Percentiles rank a stretch among this genome's conserved stretches.
Evolutionary conservation across 345 rosid species (phyloP).

Genomic region (Gossypium thurberi): DNA sequence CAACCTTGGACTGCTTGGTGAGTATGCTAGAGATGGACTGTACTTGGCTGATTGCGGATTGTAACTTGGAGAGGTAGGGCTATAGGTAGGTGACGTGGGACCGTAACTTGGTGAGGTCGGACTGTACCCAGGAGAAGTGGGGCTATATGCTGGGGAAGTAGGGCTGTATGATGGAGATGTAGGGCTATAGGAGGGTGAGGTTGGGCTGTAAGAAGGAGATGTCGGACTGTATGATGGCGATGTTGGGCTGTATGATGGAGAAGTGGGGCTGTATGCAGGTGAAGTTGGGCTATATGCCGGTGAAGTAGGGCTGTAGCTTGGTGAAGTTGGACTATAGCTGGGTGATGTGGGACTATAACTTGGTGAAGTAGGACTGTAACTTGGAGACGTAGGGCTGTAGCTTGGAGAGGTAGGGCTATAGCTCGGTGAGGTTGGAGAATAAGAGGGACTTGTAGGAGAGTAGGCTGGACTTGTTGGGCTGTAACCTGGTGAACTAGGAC

Average conservation of each 20-base stretch:
- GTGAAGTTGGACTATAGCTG: conserved; percentile 67
- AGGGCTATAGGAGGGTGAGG: conserved; percentile 77
- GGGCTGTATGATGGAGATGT: conserved; percentile 89
- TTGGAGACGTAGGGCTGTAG: conserved; percentile 77
- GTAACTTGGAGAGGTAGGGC: conserved; percentile 56
- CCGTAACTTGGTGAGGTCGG: conserved; percentile 76
- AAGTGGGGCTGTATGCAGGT: conserved; percentile 73
- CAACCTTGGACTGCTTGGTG: conserved; percentile 86
- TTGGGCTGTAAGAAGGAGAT: conserved; percentile 70
- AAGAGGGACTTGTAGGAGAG: conserved; percentile 62
- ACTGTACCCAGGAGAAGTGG: conserved; percentile 71
- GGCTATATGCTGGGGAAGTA: conserved; percentile 65
- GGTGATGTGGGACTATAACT: conserved; percentile 73
- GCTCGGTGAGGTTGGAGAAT: conserved; percentile 64
- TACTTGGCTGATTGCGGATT: conserved; percentile 60
- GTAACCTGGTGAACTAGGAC: conserved; percentile 82
- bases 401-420: conserved; percentile 80
- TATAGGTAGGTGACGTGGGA: conserved; percentile 65
- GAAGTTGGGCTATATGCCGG: conserved; percentile 81
- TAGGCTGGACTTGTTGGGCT: conserved; percentile 87
- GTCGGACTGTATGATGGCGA: conserved; percentile 84
- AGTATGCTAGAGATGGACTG: conserved; percentile 81
- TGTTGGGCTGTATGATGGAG: conserved; percentile 81
- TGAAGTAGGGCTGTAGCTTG: conserved; percentile 68
- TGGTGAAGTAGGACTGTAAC: conserved; percentile 76